These are phyloP conservation scores for Russula compacta DNA, from an alignment of 768 basidiomycete genomes.

Conservation along the genomic window DNA sequence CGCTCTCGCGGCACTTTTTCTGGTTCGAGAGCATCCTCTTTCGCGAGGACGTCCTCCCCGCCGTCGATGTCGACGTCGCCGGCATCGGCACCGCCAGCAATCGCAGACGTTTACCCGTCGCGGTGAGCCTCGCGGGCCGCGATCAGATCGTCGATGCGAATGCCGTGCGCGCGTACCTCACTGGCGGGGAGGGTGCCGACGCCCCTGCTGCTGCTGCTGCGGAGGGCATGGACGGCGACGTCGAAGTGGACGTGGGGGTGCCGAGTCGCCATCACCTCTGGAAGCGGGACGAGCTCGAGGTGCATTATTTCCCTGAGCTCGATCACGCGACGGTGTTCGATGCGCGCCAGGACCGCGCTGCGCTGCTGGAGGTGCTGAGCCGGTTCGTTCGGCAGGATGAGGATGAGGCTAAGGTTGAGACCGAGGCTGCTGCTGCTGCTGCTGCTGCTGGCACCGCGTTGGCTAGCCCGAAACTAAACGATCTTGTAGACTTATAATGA, in stretches of 20 bases:
- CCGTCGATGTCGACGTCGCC: background rate
- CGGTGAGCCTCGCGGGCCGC: conserved; percentile 31
- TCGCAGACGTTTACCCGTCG: conserved; percentile 19
- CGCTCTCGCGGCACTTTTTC: conserved; percentile 53
- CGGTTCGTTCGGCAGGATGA: conserved; percentile 24
- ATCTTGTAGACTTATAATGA: background rate
- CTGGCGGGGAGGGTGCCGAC: conserved; percentile 19
- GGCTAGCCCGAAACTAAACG: no score
- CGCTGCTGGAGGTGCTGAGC: conserved; percentile 27
- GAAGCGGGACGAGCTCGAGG: conserved; percentile 29
- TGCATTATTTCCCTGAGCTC: conserved; percentile 31
- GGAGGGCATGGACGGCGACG: no score
- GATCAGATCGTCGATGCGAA: conserved; percentile 38
- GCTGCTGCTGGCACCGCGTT: background rate
- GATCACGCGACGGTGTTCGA: conserved; percentile 38
- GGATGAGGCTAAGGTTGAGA: background rate
- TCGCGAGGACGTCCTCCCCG: conserved; percentile 41
- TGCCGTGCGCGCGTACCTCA: conserved; percentile 34
- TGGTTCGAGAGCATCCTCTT: conserved; percentile 57
- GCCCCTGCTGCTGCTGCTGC: no score
- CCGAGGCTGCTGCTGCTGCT: background rate
- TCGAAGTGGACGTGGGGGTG: background rate
- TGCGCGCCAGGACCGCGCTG: conserved; percentile 21
- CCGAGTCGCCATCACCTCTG: conserved; percentile 19
- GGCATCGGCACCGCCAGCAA: background rate